Base-by-base conservation (phyloP, 1,284 basidiomycete genomes). In the Microbotryum silenes-acaulis region DNA sequence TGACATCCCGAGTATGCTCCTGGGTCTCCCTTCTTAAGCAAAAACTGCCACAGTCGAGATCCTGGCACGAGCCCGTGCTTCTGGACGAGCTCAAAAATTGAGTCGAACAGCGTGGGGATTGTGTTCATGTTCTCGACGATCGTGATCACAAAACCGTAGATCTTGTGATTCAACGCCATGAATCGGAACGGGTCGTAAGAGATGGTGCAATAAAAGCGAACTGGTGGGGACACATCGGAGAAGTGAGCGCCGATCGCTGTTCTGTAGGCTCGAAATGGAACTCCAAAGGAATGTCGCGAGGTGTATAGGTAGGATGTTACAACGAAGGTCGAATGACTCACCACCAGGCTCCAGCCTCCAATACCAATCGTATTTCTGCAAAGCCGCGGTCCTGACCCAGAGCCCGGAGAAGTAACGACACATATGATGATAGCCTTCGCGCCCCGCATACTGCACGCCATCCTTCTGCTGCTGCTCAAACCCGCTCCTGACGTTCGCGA, bases 321-420 rank as follows among this genome's bases (percentile, higher is more conserved):
- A n/a, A 20, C 25, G 9, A 14, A 53, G 33, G 14, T n/a, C 21
- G 23, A 7, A 31, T 29, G 2, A 66, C 64, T 70, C 58, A 68
- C 75, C 74, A 10, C 70, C 70, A n/a, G 76, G 76, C 64, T 77
- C 76, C 23, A 77, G 71, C 9, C 76, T 66, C 76, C 76, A 77
- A 56, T 75, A 77, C 70, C 74, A 77, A 55, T 76, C 73, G 56
- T 75, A 74, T 60, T 76, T 71, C 25, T 58, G 54, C 25, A 71
- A 56, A 21, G 65, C 23, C 25, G 59, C 60, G 21, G 70, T 64
- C 27, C 62, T 33, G 20, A 63, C 69, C 49, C 70, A 73, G 53
- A 73, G 51, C 18, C 72, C 70, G 8, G 62, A 63, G 49, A 66
- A 68, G 56, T 56, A 69, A 2, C 67, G 46, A n/a, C 65, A 67